Conservation (phyloP, 2,329 filamentous ascomycete species). For the Fusarium ramigenum region DNA sequence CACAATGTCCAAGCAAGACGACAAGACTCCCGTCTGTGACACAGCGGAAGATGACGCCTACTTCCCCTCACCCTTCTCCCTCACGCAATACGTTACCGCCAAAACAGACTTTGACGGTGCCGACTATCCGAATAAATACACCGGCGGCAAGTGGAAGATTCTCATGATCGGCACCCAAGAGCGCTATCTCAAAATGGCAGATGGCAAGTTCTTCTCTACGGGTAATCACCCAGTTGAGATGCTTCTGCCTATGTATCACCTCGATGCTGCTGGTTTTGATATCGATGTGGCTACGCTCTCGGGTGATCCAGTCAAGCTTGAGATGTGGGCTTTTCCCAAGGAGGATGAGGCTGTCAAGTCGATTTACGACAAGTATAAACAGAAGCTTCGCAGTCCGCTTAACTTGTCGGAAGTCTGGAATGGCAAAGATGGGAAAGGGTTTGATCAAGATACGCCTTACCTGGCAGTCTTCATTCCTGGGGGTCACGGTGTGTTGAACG, state of each 20-base stretch:
- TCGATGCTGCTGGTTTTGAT: neutral
- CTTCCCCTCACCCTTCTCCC: slow-evolving; percentile 1
- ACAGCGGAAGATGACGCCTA: slow-evolving; percentile 4
- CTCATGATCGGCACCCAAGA: slow-evolving; percentile 1
- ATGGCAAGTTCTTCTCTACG: slow-evolving; percentile 4
- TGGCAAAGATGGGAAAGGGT: neutral
- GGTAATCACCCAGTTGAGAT: neutral
- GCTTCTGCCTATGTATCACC: slow-evolving; percentile 1
- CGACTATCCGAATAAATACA: slow-evolving; percentile 4
- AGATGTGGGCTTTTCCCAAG: slow-evolving; percentile 4
- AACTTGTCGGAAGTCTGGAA: neutral
- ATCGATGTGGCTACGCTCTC: neutral
- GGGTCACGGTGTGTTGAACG: neutral
- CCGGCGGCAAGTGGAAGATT: slow-evolving; percentile 1
- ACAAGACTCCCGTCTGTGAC: neutral
- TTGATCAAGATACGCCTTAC: neutral
- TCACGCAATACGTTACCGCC: neutral
- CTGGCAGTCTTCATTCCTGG: neutral
- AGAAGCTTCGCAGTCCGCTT: neutral
- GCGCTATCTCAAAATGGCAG: slow-evolving; percentile 6
- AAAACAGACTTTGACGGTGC: slow-evolving; percentile 4
- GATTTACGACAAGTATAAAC: neutral
- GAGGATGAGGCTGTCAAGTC: slow-evolving; percentile 1
- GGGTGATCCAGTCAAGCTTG: neutral
- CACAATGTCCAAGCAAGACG: neutral